A percentile compares a stretch with the other conserved stretches of the same genome.
These are phyloP conservation scores for Populus tomentosa DNA, from an alignment of 441 rosid species.

Conservation along the genomic window DNA sequence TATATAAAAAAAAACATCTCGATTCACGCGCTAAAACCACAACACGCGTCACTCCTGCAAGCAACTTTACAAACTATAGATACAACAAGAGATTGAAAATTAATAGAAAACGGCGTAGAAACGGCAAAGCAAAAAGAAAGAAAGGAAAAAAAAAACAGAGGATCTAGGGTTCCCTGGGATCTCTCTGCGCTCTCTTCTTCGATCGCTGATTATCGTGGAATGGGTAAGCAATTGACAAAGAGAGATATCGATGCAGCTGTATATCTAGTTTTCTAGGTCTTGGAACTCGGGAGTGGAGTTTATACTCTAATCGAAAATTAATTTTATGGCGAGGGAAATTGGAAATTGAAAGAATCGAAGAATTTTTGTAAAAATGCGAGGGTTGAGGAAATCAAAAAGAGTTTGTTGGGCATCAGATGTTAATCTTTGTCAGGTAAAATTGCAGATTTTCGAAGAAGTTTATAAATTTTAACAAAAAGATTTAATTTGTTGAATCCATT, in stretches of 20 bases:
- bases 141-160: conserved; percentile 27
- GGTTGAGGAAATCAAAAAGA: conserved; percentile 77
- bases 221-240: not conserved
- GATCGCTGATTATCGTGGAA: not conserved
- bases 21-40: not conserved
- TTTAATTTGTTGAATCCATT: not conserved
- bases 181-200: conserved; percentile 23
- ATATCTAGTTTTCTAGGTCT: conserved; percentile 14
- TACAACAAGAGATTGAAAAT: not conserved
- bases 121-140: conserved; percentile 22
- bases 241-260: not conserved
- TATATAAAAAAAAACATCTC: no score
- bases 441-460: conserved; percentile 2
- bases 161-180: conserved; percentile 60
- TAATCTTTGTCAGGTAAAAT: conserved; percentile 93
- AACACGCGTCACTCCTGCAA: not conserved
- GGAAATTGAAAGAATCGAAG: conserved; percentile 30
- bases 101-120: conserved; percentile 12
- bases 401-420: conserved; percentile 90
- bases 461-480: not conserved
- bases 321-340: conserved; percentile 6
- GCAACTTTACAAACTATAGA: not conserved
- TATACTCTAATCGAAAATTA: conserved; percentile 13
- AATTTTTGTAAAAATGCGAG: conserved; percentile 61
- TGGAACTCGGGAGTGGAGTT: conserved; percentile 6